A percentile compares a stretch with the other conserved stretches of the same genome.
Evolutionary conservation across 768 basidiomycete genomes (phyloP).

Genomic region (Suillus spraguei): DNA sequence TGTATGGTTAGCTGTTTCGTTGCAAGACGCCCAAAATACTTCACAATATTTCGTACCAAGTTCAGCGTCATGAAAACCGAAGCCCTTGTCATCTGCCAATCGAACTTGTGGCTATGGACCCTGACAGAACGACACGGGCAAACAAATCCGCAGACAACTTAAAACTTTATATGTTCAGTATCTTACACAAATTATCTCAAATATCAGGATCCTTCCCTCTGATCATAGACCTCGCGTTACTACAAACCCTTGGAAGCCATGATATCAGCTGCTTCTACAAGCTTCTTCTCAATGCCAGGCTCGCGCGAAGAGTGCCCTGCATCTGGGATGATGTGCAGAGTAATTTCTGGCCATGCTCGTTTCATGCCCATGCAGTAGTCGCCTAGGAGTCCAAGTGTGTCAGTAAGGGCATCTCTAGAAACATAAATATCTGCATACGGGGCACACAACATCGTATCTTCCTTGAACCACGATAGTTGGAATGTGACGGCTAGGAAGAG

Average conservation of each 20-base stretch:
- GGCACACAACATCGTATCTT: conserved; percentile 88
- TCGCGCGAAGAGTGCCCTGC: conserved; percentile 89
- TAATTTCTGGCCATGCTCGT: conserved; percentile 81
- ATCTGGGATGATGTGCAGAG: conserved; percentile 75
- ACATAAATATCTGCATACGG: conserved; percentile 45
- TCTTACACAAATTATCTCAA: conserved; percentile 4
- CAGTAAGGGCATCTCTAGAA: not conserved
- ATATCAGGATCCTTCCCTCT: not conserved
- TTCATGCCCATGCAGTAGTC: conserved; percentile 82
- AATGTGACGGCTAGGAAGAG: conserved; percentile 73
- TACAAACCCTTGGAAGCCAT: conserved; percentile 10
- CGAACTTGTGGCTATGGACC: not conserved
- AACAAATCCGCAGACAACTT: not conserved
- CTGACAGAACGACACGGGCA: not conserved
- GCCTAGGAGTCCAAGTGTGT: conserved; percentile 43
- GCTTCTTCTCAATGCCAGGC: conserved; percentile 61
- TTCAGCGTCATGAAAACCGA: not conserved
- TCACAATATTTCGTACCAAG: not conserved
- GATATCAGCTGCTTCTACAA: conserved; percentile 59
- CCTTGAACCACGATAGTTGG: conserved; percentile 84
- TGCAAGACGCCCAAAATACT: not conserved
- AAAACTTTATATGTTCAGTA: not conserved
- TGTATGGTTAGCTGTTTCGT: not conserved
- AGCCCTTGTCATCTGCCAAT: not conserved
- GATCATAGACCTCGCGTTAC: not conserved